These are phyloP conservation scores for Prunus kanzakura DNA, from an alignment of 306 rosid species.

Conservation along the genomic window DNA sequence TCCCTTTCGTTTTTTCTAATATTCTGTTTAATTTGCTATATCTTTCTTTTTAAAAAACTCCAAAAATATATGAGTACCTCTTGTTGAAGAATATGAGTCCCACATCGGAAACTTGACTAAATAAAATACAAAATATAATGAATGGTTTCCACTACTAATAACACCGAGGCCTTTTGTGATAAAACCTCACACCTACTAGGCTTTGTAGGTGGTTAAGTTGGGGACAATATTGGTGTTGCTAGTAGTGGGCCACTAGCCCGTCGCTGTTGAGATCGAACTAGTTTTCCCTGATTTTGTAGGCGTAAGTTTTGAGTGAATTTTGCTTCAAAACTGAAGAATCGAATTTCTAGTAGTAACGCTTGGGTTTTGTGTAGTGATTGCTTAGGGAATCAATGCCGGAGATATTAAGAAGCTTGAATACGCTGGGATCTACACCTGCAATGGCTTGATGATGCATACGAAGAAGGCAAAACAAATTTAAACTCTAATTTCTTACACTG, in stretches of 20 bases:
- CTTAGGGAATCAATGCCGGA: constrained; percentile 95
- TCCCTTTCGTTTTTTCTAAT: not conserved
- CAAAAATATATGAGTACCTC: not conserved
- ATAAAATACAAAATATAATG: no score
- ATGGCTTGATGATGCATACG: constrained; percentile 96
- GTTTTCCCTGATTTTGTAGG: not conserved
- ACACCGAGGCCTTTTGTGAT: no score
- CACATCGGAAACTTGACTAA: no score
- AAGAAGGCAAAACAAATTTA: constrained; percentile 59
- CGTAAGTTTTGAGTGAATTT: not conserved
- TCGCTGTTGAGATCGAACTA: no score
- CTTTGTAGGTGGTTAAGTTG: no score
- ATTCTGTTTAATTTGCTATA: not conserved
- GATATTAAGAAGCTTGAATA: constrained; percentile 98
- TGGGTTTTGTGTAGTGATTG: constrained; percentile 54
- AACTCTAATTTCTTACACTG: not conserved
- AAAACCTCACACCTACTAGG: no score
- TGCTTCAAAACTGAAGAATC: not conserved
- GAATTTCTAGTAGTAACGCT: not conserved
- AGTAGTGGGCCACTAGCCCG: no score
- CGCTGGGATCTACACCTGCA: constrained; percentile 93
- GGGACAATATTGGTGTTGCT: no score
- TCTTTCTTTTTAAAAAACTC: not conserved
- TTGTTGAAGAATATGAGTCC: no score
- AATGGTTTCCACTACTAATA: no score